phyloP scores from a whole-genome alignment of 768 basidiomycete genomes.

The Leucocoprinus sp. region DNA sequence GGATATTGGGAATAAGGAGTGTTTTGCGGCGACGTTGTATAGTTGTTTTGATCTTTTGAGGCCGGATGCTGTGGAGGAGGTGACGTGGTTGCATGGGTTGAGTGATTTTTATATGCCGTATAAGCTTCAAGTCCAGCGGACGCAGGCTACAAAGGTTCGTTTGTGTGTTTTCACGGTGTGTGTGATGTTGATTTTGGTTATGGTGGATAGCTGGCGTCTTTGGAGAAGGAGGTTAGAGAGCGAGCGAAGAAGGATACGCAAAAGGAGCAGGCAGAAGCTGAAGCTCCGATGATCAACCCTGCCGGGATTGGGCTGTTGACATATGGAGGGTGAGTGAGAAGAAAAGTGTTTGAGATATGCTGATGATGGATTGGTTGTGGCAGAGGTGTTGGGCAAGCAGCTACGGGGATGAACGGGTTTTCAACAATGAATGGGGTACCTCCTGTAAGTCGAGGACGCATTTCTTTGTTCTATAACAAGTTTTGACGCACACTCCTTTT shows the following conservation, averaged over 20 bases:
- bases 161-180: background rate
- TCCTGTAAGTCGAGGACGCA: constrained; percentile 50
- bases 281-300: constrained; percentile 84
- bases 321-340: constrained; percentile 40
- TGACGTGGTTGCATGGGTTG: constrained; percentile 93
- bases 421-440: constrained; percentile 59
- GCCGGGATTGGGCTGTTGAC: constrained; percentile 67
- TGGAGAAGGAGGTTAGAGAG: constrained; percentile 89
- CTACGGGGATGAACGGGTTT: constrained; percentile 18
- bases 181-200: constrained; percentile 11
- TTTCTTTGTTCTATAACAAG: too few relatives aligned
- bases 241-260: constrained; percentile 77
- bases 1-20: constrained; percentile 97
- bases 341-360: constrained; percentile 19
- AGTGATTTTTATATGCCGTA: constrained; percentile 99
- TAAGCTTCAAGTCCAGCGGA: constrained; percentile 79
- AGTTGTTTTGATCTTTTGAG: constrained; percentile 95
- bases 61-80: constrained; percentile 86
- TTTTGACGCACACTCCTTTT: constrained; percentile 6
- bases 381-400: constrained; percentile 59
- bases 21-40: constrained; percentile 85
- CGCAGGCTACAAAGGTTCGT: constrained; percentile 64
- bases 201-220: constrained; percentile 47
- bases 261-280: constrained; percentile 85
- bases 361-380: constrained; percentile 8